A percentile compares a stretch with the other conserved stretches of the same genome.
Evolutionary conservation across 805 yeast species (phyloP).

Genomic region (Helenozyma baotianmanensis): DNA sequence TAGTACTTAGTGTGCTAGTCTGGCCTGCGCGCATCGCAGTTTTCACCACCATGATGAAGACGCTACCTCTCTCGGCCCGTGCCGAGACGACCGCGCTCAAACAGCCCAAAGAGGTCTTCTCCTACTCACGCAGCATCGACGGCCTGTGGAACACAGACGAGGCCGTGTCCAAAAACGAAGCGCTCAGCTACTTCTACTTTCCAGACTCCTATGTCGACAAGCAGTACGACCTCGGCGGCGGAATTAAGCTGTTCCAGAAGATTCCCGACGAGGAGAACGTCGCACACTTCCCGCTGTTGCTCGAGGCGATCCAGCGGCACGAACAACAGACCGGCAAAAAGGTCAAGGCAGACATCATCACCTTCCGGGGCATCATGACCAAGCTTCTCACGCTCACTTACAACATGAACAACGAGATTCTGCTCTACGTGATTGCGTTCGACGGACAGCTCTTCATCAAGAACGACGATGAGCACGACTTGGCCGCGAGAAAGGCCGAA

Average conservation of each 20-base stretch:
- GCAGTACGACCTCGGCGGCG: constrained; percentile 58
- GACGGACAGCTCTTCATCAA: constrained; percentile 74
- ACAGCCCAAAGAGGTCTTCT: constrained; percentile 80
- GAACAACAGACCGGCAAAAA: constrained; percentile 50
- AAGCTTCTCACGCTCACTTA: constrained; percentile 66
- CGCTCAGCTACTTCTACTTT: constrained; percentile 68
- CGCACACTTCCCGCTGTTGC: constrained; percentile 54
- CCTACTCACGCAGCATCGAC: constrained; percentile 58
- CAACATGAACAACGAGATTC: constrained; percentile 50
- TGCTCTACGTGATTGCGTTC: constrained; percentile 59
- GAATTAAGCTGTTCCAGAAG: constrained; percentile 54
- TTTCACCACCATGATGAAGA: constrained; percentile 19
- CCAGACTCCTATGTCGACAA: constrained; percentile 68
- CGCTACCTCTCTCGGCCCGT: constrained; percentile 43
- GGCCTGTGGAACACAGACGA: constrained; percentile 40
- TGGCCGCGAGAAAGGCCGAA: constrained; percentile 22
- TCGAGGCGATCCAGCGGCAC: constrained; percentile 49
- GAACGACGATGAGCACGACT: constrained; percentile 40
- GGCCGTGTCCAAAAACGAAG: constrained; percentile 44
- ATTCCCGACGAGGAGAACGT: constrained; percentile 51
- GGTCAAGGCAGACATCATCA: constrained; percentile 60
- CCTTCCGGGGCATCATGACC: constrained; percentile 84
- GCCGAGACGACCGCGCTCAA: constrained; percentile 65
- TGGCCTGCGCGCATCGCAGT: not conserved
- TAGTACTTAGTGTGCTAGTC: too few species aligned